These are phyloP conservation scores for Amylostereum areolatum DNA, from an alignment of 1,284 basidiomycete species.

Conservation along the genomic window DNA sequence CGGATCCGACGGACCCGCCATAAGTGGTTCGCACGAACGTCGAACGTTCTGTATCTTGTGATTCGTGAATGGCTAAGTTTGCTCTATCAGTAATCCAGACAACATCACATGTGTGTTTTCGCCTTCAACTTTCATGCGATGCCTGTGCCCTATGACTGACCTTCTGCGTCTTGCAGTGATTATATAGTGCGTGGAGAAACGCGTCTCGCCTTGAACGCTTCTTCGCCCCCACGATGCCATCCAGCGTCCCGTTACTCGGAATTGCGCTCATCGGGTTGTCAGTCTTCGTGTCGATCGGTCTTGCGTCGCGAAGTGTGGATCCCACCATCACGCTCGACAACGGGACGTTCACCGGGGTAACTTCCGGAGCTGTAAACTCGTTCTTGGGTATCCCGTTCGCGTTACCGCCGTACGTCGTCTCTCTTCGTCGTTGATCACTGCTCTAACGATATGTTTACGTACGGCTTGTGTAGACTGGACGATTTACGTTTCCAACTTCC, in stretches of 20 bases:
- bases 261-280: not conserved
- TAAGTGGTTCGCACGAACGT: no score
- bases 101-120: no score
- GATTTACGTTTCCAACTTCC: slow-evolving; percentile 3
- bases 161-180: no score
- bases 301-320: not conserved
- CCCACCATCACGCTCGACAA: slow-evolving; percentile 13
- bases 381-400: slow-evolving; percentile 54
- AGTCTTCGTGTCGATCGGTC: not conserved
- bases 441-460: not conserved
- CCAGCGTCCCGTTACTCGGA: not conserved
- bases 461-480: not conserved
- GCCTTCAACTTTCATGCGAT: no score
- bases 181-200: no score
- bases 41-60: no score
- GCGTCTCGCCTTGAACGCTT: no score
- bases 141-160: no score
- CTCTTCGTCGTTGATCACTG: not conserved
- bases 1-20: no score
- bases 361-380: slow-evolving; percentile 20
- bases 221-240: no score
- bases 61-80: no score
- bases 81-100: no score
- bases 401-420: slow-evolving; percentile 27
- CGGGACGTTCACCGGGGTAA: slow-evolving; percentile 13